Conservation (phyloP, 331 rosid species). For the Quercus phellos region DNA sequence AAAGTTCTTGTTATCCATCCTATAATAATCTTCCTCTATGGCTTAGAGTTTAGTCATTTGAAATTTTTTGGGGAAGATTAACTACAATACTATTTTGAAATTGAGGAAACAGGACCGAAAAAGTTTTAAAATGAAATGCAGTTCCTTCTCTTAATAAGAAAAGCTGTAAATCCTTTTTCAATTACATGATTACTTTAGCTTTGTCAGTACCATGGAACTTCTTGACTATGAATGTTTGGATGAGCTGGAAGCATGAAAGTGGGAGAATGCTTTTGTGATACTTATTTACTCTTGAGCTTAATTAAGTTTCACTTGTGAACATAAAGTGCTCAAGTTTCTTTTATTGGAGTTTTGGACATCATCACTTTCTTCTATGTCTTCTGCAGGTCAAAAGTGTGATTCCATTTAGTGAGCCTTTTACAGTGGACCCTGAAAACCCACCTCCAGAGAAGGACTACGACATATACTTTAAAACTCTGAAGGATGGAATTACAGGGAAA, state of each 20-base stretch:
- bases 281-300: background rate
- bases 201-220: background rate
- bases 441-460: slow-evolving; percentile 79
- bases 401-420: slow-evolving; percentile 85
- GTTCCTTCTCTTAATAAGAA: background rate
- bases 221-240: background rate
- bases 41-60: background rate
- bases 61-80: too few relatives aligned
- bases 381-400: slow-evolving; percentile 82
- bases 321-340: background rate
- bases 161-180: background rate
- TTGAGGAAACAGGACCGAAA: background rate
- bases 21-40: background rate
- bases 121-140: background rate
- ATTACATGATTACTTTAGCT: background rate
- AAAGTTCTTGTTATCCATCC: background rate
- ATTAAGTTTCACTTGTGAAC: background rate
- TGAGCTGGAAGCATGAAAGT: background rate
- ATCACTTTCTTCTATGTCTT: background rate
- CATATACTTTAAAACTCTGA: slow-evolving; percentile 57
- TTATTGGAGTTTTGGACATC: background rate
- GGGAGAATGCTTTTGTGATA: background rate
- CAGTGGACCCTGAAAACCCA: slow-evolving; percentile 78
- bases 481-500: slow-evolving; percentile 82
- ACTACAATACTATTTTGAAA: background rate